phyloP scores from a whole-genome alignment of 192 early-diverging fungal species.

The Backusella luteola region DNA sequence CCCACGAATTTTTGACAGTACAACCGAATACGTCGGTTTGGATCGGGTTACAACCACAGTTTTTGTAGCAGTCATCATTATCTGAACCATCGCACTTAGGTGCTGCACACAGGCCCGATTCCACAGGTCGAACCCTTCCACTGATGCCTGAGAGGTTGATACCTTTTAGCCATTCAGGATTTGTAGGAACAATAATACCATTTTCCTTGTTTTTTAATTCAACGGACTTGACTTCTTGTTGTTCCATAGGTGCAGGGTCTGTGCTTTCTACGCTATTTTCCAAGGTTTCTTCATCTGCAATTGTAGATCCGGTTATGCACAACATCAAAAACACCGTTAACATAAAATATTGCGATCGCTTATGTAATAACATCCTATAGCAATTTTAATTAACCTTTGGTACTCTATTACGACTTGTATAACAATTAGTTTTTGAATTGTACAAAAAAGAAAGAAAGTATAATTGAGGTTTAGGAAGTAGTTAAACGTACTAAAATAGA shows the following conservation, averaged over 20 bases:
- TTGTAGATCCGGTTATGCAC: background rate
- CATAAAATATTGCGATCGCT: background rate
- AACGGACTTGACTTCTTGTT: background rate
- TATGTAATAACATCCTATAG: background rate
- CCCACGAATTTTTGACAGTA: slow-evolving; percentile 20
- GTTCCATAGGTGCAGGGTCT: background rate
- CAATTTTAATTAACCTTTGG: background rate
- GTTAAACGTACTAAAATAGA: background rate
- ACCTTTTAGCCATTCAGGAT: slow-evolving; percentile 7
- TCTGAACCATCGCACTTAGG: slow-evolving; percentile 34
- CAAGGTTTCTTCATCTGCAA: background rate
- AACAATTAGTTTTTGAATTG: background rate
- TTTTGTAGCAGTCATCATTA: slow-evolving; percentile 35
- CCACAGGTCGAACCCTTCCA: slow-evolving; percentile 19
- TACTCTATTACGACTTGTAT: background rate
- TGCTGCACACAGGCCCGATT: slow-evolving; percentile 24
- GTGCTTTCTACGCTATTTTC: background rate
- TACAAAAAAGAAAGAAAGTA: background rate
- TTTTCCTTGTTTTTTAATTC: slow-evolving; percentile 2
- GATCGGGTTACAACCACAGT: slow-evolving; percentile 29
- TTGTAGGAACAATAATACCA: background rate
- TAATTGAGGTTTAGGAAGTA: background rate
- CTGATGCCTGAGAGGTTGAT: background rate
- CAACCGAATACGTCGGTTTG: slow-evolving; percentile 32
- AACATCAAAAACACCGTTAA: background rate